phyloP scores from a whole-genome alignment of 2,329 filamentous ascomycete species.

The Bipolaris victoriae region DNA sequence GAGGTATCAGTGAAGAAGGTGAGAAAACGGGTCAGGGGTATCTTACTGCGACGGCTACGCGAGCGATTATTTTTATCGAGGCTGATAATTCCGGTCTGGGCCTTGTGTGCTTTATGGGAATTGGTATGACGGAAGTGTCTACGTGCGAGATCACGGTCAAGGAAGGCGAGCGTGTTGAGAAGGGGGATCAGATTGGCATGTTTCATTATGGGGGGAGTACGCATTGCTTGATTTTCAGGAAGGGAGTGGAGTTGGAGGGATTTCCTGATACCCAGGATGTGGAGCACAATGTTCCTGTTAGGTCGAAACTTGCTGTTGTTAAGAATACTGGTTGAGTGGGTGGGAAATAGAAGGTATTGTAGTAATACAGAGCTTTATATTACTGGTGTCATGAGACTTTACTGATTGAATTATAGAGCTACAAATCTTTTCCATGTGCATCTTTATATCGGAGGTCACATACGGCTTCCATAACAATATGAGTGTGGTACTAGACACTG shows the following conservation, averaged over 20 bases:
- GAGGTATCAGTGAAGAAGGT: slow-evolving; percentile 44
- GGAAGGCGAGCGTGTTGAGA: slow-evolving; percentile 68
- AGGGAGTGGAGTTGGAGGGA: slow-evolving; percentile 55
- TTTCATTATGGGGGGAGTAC: slow-evolving; percentile 80
- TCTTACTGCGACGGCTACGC: slow-evolving; percentile 69
- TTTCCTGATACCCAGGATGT: slow-evolving; percentile 33
- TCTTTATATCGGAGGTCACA: no score
- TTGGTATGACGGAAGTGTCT: slow-evolving; percentile 80
- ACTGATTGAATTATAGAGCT: no score
- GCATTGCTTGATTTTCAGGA: slow-evolving; percentile 71
- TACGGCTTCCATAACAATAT: no score
- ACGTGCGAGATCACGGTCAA: slow-evolving; percentile 74
- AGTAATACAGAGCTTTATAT: no score
- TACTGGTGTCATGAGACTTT: no score
- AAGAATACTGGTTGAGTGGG: slow-evolving; percentile 19
- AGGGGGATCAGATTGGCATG: slow-evolving; percentile 77
- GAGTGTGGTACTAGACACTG: no score
- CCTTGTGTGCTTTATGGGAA: slow-evolving; percentile 71
- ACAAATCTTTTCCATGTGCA: no score
- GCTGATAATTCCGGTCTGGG: slow-evolving; percentile 72
- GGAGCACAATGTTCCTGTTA: slow-evolving; percentile 48
- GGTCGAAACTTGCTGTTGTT: slow-evolving; percentile 45
- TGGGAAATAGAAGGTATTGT: background rate
- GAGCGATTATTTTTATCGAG: slow-evolving; percentile 73
- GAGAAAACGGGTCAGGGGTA: slow-evolving; percentile 67